Evolutionary conservation across 164 flowering plant genomes (phyloP), one percentile per base, ranked within the genome.

Genomic region (Nymphaea colorata): DNA sequence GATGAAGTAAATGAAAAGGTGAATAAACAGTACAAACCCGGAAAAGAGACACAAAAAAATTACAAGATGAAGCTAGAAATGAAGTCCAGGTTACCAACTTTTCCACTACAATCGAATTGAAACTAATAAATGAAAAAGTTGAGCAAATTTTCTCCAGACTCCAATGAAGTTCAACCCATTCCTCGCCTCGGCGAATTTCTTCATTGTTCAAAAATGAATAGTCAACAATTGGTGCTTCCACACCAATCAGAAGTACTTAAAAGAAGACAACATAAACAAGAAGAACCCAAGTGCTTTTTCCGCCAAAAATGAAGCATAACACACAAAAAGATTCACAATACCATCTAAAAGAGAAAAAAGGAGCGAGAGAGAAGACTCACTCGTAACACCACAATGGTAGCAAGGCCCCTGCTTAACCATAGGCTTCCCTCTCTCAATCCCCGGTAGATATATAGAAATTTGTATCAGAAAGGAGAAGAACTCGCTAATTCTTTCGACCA

Each of bases 401-500:
- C 97, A 91, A 85, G 97, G 97, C 68, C 97, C 97, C 66, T 91
- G 90, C 84, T 91, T 91, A 70, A 93, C 97, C 97, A 91, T 90
- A 42, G 76, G 77, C 73, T 69, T 75, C 68, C 70, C 75, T 66
- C 65, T 65, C 63, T 47, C 55, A 12, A 47, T 47, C 12, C 55
- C 55, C 55, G 12, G 12, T 47, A 47, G 36, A 47, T 7, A 47
- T 7, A 47, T 12, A 6, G 11, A 47, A 47, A 47, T 47, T 47
- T 47, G 2, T 47, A 47, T 45, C 2, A 45, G 53, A 2, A 10
- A 45, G 53, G 2, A 45, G 53, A 45, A 10, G 7, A 5, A 45
- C 53, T 10, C 11, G 11, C 53, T 45, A 45, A 45, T 45, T 45
- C 53, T 45, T 45, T 45, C 53, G 11, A 45, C 5, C 55, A 47